phyloP scores from a whole-genome alignment of 768 basidiomycete species.

The Boletus rufocinnamomeus region DNA sequence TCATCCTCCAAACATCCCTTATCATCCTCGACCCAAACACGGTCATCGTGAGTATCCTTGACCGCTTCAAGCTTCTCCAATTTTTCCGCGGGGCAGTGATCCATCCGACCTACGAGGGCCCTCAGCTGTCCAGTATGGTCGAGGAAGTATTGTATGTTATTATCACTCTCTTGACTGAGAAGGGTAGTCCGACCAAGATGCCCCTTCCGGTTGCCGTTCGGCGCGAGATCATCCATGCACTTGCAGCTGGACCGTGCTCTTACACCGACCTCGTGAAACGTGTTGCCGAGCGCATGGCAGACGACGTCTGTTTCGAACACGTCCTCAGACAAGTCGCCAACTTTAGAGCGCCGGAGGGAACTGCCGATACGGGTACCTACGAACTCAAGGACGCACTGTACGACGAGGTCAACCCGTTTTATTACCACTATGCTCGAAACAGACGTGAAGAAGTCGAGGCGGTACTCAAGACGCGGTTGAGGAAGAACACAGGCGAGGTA shows the following conservation, averaged over 20 bases:
- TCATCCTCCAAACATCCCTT: conserved; percentile 84
- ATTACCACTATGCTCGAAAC: conserved; percentile 94
- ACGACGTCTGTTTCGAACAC: conserved; percentile 79
- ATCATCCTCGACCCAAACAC: conserved; percentile 75
- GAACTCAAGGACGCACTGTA: conserved; percentile 81
- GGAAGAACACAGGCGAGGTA: conserved; percentile 59
- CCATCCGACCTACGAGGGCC: conserved; percentile 63
- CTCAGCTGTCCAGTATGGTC: conserved; percentile 80
- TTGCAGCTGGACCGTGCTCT: conserved; percentile 83
- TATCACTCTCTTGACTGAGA: conserved; percentile 85
- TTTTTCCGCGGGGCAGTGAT: conserved; percentile 71
- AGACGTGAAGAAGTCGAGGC: conserved; percentile 89
- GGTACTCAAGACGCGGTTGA: conserved; percentile 64
- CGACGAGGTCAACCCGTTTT: conserved; percentile 92
- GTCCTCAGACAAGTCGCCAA: conserved; percentile 77
- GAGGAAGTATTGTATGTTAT: conserved; percentile 90
- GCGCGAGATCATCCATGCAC: conserved; percentile 86
- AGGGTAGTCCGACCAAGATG: conserved; percentile 70
- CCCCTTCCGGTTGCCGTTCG: conserved; percentile 63
- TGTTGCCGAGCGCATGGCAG: conserved; percentile 85
- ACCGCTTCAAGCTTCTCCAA: conserved; percentile 79
- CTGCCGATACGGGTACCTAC: conserved; percentile 82
- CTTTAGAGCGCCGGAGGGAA: conserved; percentile 79
- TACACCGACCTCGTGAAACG: conserved; percentile 92
- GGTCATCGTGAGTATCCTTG: conserved; percentile 83